phyloP scores from a whole-genome alignment of 768 basidiomycete species.

The Melanogaster broomeanus region DNA sequence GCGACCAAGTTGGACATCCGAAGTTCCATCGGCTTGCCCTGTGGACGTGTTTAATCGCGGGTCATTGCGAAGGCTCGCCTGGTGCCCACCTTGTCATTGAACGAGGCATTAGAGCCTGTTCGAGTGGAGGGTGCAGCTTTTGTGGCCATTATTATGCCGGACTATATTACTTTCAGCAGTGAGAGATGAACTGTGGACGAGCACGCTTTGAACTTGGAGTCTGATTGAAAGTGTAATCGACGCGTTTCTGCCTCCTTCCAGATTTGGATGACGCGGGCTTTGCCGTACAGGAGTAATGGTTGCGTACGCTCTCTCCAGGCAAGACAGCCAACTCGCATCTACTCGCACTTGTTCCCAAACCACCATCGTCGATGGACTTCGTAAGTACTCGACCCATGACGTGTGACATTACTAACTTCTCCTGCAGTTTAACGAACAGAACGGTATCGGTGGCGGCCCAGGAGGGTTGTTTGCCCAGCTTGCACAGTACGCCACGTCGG shows the following conservation, averaged over 20 bases:
- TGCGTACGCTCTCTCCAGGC: constrained; percentile 24
- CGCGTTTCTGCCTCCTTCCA: constrained; percentile 18
- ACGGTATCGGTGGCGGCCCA: constrained; percentile 48
- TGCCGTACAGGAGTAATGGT: constrained; percentile 28
- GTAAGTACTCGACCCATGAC: constrained; percentile 23
- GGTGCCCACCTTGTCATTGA: constrained; percentile 77
- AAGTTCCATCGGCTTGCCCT: constrained; percentile 99
- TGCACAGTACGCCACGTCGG: constrained; percentile 48
- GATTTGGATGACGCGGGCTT: constrained; percentile 30
- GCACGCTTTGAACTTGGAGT: too few relatives aligned
- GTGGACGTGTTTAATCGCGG: constrained; percentile 29
- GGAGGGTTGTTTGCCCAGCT: constrained; percentile 67
- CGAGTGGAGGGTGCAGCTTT: constrained; percentile 31
- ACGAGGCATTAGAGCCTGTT: constrained; percentile 70
- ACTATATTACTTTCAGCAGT: constrained; percentile 1
- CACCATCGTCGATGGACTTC: constrained; percentile 38
- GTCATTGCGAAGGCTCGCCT: neutral
- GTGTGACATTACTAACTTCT: neutral
- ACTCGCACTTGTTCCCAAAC: constrained; percentile 20
- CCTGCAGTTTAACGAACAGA: constrained; percentile 37
- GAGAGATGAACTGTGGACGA: too few relatives aligned
- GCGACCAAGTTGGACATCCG: constrained; percentile 97
- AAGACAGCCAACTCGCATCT: constrained; percentile 9
- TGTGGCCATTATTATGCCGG: constrained; percentile 27
- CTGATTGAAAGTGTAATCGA: constrained; percentile 12